Evolutionary conservation across 495 filamentous ascomycete genomes (phyloP), one percentile per base, ranked within the genome.

Genomic region (Cairneyella variabilis): DNA sequence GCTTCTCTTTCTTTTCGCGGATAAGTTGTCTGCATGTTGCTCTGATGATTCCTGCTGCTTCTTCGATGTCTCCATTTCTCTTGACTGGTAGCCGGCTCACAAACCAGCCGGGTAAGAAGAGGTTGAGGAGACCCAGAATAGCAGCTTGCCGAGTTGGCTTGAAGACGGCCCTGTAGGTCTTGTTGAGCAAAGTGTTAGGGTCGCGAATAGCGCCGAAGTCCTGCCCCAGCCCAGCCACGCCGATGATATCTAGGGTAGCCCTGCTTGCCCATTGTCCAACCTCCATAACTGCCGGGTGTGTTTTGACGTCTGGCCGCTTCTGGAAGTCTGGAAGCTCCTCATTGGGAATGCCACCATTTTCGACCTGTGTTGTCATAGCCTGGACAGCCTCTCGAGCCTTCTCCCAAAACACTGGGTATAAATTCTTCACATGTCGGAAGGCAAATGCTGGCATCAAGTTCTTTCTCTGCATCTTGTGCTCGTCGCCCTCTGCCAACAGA

Each of bases 231-330:
- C 90, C 90, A 0, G 89, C 85, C 4, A 83, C 66, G 7, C 91
- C 90, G 56, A 96, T 92, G 50, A 96, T 91, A 60, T 96, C 91
- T 9, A 96, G 83, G 0, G 91, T 91, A 0, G 82, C 80, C 16
- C 89, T 80, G 34, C 76, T 83, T 8, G 75, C 82, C 88, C 88
- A 93, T 11, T 71, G 67, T 34, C 76, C 71, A 20, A 87, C 79
- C 45, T 93, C 87, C n/a, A 91, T 57, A 27, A 83, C 77, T 9
- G 73, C 75, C 3, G 67, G 64, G 1, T 66, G 61, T n/a, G 72
- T 70, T 12, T 71, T 68, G 0, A 65, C 65, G 20, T 73, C 70
- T 50, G 70, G 23, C 11, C 57, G 43, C 14, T 51, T 68, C 0
- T 71, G 64, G 32, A 64, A 56, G 0, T 42, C 51, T 11, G 61